phyloP scores from a whole-genome alignment of 2,329 filamentous ascomycete genomes.

The Alternaria gaisen region DNA sequence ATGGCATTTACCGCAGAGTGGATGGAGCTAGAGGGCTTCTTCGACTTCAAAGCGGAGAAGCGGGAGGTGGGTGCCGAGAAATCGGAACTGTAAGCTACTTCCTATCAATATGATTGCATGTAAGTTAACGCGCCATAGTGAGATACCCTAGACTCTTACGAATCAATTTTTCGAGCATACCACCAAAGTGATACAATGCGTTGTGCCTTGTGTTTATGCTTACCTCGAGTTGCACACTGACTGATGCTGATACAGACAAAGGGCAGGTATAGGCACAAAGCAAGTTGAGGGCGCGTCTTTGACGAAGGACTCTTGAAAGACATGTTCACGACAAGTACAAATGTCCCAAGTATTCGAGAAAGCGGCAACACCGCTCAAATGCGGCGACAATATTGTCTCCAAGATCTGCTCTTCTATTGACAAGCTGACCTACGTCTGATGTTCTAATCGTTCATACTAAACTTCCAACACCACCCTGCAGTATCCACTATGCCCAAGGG shows the following conservation, averaged over 20 bases:
- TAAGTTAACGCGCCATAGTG: slow-evolving; percentile 37
- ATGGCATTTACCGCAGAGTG: slow-evolving; percentile 90
- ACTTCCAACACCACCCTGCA: background rate
- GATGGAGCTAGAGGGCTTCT: slow-evolving; percentile 70
- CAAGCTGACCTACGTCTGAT: background rate
- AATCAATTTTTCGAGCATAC: slow-evolving; percentile 8
- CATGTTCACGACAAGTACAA: background rate
- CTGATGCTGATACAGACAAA: slow-evolving; percentile 15
- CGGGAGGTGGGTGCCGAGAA: slow-evolving; percentile 33
- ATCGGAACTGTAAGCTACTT: slow-evolving; percentile 50
- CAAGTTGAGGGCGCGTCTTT: background rate
- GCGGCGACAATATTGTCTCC: background rate
- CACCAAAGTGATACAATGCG: background rate
- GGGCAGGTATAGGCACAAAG: slow-evolving; percentile 3
- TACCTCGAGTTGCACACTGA: background rate
- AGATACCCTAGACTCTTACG: slow-evolving; percentile 39
- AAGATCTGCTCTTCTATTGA: background rate
- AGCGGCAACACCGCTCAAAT: background rate
- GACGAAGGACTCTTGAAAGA: slow-evolving; percentile 5
- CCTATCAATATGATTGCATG: slow-evolving; percentile 10
- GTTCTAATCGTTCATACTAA: background rate
- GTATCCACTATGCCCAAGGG: slow-evolving; percentile 29
- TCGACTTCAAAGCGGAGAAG: slow-evolving; percentile 36
- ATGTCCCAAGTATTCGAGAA: background rate
- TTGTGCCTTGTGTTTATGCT: background rate